Percentiles rank a stretch among this genome's conserved stretches.
phyloP scores from a whole-genome alignment of 2,329 filamentous ascomycete species.

The Sporothrix pseudoabietina region DNA sequence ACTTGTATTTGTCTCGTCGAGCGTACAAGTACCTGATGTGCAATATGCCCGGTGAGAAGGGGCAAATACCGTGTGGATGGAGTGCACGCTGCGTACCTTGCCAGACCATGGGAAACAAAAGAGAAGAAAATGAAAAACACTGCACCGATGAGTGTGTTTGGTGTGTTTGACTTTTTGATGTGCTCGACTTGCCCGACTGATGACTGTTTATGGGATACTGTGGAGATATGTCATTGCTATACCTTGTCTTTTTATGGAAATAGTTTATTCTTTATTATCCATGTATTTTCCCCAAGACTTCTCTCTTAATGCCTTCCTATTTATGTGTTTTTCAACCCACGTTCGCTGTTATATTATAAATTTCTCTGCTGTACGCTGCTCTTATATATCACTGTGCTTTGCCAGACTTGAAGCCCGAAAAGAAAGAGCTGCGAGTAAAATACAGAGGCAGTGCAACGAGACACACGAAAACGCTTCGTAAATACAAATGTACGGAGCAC shows the following conservation, averaged over 20 bases:
- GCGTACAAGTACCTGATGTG: background rate
- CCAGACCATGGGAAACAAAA: background rate
- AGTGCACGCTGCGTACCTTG: background rate
- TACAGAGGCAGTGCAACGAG: constrained; percentile 4
- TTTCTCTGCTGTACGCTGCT: background rate
- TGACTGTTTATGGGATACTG: too few relatives aligned
- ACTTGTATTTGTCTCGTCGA: background rate
- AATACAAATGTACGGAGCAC: background rate
- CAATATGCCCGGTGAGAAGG: background rate
- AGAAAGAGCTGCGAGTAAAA: background rate
- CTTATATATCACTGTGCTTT: too few relatives aligned
- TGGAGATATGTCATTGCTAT: too few relatives aligned
- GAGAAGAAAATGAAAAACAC: too few relatives aligned
- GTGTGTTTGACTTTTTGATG: too few relatives aligned
- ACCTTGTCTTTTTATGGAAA: too few relatives aligned
- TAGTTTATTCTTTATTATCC: too few relatives aligned
- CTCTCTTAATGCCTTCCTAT: too few relatives aligned
- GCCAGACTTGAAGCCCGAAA: background rate
- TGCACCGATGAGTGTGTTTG: too few relatives aligned
- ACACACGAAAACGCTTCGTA: background rate
- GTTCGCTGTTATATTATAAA: background rate
- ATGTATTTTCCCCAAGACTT: too few relatives aligned
- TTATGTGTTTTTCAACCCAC: too few relatives aligned
- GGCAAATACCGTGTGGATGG: background rate
- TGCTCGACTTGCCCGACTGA: too few relatives aligned